Evolutionary conservation across 306 rosid species (phyloP), one percentile per base, ranked within the genome.

Genomic region (Castanea crenata): DNA sequence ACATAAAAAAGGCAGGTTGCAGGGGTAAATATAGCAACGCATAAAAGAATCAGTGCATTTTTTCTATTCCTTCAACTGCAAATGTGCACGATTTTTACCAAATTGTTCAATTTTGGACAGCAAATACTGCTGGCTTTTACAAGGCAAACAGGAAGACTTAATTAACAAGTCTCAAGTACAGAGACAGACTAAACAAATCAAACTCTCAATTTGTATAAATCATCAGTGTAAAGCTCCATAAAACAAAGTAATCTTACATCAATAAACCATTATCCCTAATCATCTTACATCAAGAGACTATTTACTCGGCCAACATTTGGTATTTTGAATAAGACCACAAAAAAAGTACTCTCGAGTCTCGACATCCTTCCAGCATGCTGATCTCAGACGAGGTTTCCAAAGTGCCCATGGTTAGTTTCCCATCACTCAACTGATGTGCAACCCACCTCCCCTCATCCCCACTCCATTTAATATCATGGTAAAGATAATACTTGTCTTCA

Each of bases 251-350:
- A 25, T 63, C 55, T 58, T 57, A 29, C 41, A 70, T 76, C 68
- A 70, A 58, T 18, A 70, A 58, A 70, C 29, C 55, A 23, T 32
- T 73, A 49, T 49, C 14, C 54, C 54, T 16, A 20, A 38, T 55
- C 71, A 19, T 63, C 55, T 58, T 57, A 29, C 62, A 70, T 76
- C 73, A 70, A 58, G 68, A 70, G 73, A 70, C 41, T 55, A 23
- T 32, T 73, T 14, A 18, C 72, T 68, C 9, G 9, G 51, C 11
- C 19, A 10, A 35, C 52, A 68, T n/a, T 35, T 68, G 72, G n/a
- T 35, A 19, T 7, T 35, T 68, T 68, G 35, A 3, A 32, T 27
- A 8, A 19, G 9, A 68, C 16, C 27, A 68, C 4, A 4, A 19
- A n/a, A 4, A 4, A 19, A 10, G 14, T 23, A 35, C 1, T 68